A percentile compares a stretch with the other conserved stretches of the same genome.
phyloP scores from a whole-genome alignment of 2,329 filamentous ascomycete genomes.

The Dactylellina sp. region DNA sequence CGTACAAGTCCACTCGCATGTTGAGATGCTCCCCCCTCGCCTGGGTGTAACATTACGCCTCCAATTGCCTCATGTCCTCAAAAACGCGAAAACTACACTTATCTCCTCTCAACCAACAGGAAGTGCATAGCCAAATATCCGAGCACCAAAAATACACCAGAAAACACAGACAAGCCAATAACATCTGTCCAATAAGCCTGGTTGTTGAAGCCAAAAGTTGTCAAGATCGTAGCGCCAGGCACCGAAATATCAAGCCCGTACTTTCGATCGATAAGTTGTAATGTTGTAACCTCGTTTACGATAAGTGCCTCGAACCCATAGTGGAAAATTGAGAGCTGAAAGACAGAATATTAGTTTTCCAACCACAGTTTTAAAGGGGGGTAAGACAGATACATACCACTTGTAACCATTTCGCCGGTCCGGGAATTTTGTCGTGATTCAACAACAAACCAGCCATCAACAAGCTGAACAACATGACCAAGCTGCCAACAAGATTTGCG shows the following conservation, averaged over 20 bases:
- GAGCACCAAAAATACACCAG: slow-evolving; percentile 82
- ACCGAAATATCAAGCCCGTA: slow-evolving; percentile 97
- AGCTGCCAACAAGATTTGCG: slow-evolving; percentile 89
- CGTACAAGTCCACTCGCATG: slow-evolving; percentile 17
- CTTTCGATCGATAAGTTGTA: slow-evolving; percentile 91
- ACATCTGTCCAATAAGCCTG: slow-evolving; percentile 86
- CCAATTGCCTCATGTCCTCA: background rate
- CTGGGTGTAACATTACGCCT: slow-evolving; percentile 7
- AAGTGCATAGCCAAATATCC: slow-evolving; percentile 95
- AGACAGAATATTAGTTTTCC: slow-evolving; percentile 59
- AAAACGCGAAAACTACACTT: background rate
- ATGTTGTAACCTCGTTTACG: slow-evolving; percentile 92
- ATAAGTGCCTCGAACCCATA: slow-evolving; percentile 96
- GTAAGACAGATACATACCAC: slow-evolving; percentile 68
- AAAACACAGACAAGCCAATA: slow-evolving; percentile 83
- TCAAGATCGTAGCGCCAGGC: slow-evolving; percentile 91
- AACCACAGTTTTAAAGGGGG: slow-evolving; percentile 31
- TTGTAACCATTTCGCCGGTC: slow-evolving; percentile 88
- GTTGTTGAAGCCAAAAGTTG: slow-evolving; percentile 93
- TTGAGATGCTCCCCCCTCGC: slow-evolving; percentile 12
- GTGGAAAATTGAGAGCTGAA: slow-evolving; percentile 90
- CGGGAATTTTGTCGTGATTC: slow-evolving; percentile 92
- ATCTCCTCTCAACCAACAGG: slow-evolving; percentile 80
- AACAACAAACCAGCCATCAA: slow-evolving; percentile 93
- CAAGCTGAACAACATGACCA: slow-evolving; percentile 97